Base-by-base conservation (phyloP, 2,329 filamentous ascomycete genomes). In the Sordariomycetes sp. region DNA sequence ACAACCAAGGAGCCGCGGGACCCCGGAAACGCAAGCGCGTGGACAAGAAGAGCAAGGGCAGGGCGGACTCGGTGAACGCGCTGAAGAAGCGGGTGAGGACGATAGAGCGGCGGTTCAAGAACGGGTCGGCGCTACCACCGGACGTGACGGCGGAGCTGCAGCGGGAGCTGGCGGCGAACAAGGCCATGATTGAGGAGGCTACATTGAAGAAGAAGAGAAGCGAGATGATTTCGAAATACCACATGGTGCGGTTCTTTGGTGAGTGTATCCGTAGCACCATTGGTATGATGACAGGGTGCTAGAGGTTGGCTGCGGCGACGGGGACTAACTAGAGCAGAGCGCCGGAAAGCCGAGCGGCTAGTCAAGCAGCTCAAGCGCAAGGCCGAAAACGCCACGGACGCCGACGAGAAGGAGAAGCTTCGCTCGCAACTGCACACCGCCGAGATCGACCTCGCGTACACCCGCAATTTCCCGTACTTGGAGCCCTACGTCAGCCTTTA, bases 161-260 rank as follows among this genome's bases (percentile, higher is more conserved):
- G 70, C 78, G 87, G 57, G 88, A 90, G 65, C 72, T 92, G 61
- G 78, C 78, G 53, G 78, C 84, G 4, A 85, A 84, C 64, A 77
- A 82, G 68, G 75, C 80, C 61, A 85, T 87, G 64, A 74, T 91
- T 59, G 75, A 70, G 4, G 76, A 80, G 61, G 76, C 79, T 53
- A 73, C 80, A 59, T 76, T 77, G 59, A 81, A 83, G 64, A 84
- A 82, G 70, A 77, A 76, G 65, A 78, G 82, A 62, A 78, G 77
- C 63, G 77, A 82, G 59, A 89, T 91, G 80, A 90, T 91, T 61
- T 76, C 76, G 55, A 87, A 85, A 68, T 94, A 90, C 64, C 88
- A 92, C 68, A 91, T 89, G 80, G 82, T 92, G 55, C 77, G 89
- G 32, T 94, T 94, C 67, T 92, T 92, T 69, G 89, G 88, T 87